Evolutionary conservation across 2,329 filamentous ascomycete species (phyloP).

Genomic region (Nemania sp.): DNA sequence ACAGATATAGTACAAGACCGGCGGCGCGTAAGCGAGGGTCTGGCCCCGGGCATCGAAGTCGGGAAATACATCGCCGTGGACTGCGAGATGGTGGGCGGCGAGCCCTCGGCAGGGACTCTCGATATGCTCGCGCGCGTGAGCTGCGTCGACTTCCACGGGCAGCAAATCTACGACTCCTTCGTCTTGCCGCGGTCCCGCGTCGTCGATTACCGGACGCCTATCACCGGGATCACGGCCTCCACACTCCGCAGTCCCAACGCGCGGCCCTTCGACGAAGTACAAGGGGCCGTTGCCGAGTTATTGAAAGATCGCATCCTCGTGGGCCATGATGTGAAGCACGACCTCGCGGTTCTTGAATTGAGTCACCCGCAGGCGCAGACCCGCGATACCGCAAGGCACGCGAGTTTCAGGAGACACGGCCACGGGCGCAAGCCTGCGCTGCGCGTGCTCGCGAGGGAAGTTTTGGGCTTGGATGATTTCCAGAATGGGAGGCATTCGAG

Average conservation of each 20-base stretch:
- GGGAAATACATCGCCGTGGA: constrained; percentile 94
- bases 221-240: constrained; percentile 78
- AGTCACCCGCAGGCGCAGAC: constrained; percentile 69
- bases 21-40: constrained; percentile 63
- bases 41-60: constrained; percentile 64
- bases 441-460: constrained; percentile 51
- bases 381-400: constrained; percentile 34
- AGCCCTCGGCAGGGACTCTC: constrained; percentile 66
- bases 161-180: constrained; percentile 92
- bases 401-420: constrained; percentile 23
- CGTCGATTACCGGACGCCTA: constrained; percentile 85
- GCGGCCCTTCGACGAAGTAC: constrained; percentile 75
- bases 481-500: constrained; percentile 68
- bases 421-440: constrained; percentile 56
- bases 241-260: constrained; percentile 66
- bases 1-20: constrained; percentile 18
- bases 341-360: constrained; percentile 74
- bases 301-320: constrained; percentile 68
- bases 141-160: constrained; percentile 90
- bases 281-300: constrained; percentile 67
- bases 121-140: constrained; percentile 85
- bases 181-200: constrained; percentile 78
- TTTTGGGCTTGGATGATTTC: constrained; percentile 61
- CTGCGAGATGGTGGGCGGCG: constrained; percentile 97
- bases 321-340: constrained; percentile 72